phyloP scores from a whole-genome alignment of 2,329 filamentous ascomycete genomes.

The Pseudogymnoascus sp. region DNA sequence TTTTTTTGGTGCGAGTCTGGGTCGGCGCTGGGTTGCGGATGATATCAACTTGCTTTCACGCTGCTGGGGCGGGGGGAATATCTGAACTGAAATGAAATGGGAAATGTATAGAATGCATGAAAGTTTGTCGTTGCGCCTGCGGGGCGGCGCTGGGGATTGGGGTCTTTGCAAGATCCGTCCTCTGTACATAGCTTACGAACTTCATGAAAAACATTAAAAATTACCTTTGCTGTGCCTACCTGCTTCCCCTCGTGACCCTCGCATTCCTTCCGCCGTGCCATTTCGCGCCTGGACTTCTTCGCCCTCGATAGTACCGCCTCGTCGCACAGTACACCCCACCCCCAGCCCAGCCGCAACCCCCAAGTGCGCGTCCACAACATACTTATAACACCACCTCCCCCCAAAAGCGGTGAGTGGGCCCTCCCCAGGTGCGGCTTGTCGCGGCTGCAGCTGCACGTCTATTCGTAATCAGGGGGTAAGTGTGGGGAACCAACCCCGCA shows the following conservation, averaged over 20 bases:
- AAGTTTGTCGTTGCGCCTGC: not conserved
- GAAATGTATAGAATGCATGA: constrained; percentile 7
- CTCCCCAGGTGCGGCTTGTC: not conserved
- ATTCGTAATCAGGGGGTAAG: not conserved
- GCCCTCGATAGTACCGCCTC: not conserved
- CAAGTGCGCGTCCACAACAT: not conserved
- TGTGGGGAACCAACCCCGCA: not conserved
- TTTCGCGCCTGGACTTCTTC: not conserved
- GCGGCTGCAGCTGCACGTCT: not conserved
- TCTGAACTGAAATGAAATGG: not conserved
- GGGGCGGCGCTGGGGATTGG: not conserved
- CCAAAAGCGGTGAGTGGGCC: not conserved
- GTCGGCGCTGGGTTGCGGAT: constrained; percentile 1
- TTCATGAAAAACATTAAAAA: not conserved
- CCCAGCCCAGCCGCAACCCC: not conserved
- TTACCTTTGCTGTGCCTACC: not conserved
- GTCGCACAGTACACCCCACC: not conserved
- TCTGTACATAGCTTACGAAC: constrained; percentile 5
- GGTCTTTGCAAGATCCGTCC: not conserved
- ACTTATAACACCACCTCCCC: not conserved
- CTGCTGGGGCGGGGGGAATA: constrained; percentile 1
- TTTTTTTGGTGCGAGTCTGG: not conserved
- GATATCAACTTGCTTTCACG: constrained; percentile 7
- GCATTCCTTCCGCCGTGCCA: not conserved
- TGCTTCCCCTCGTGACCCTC: not conserved